These are phyloP conservation scores for Marchantia polymorpha DNA, from an alignment of 225 moss, liverwort and hornwort genomes.

Conservation along the genomic window DNA sequence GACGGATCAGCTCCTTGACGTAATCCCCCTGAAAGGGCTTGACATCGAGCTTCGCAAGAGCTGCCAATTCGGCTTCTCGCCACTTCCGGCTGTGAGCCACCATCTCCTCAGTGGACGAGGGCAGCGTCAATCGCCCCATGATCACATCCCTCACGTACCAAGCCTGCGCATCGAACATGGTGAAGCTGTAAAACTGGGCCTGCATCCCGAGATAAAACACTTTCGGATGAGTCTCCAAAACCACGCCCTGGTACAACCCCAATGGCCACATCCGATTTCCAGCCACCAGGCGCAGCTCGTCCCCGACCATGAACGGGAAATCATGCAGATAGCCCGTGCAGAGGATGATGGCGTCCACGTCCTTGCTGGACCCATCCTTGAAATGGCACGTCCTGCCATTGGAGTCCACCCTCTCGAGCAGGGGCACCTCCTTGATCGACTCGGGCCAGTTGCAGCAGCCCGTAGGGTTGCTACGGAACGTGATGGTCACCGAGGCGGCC, in stretches of 20 bases:
- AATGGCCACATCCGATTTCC: conserved; percentile 4
- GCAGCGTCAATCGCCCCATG: conserved; percentile 8
- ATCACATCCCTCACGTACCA: conserved; percentile 22
- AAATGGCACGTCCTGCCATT: conserved; percentile 18
- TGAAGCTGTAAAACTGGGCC: conserved; percentile 17
- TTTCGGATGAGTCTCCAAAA: conserved; percentile 1
- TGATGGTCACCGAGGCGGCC: conserved; percentile 8
- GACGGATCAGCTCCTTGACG: conserved; percentile 8
- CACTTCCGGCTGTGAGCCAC: conserved; percentile 11
- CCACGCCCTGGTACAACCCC: conserved; percentile 21
- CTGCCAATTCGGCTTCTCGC: neutral
- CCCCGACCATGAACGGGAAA: conserved; percentile 1
- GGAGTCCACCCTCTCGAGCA: conserved; percentile 5
- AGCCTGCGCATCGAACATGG: conserved; percentile 15
- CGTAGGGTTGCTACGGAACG: neutral
- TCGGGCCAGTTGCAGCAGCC: conserved; percentile 13
- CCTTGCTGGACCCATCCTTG: conserved; percentile 13
- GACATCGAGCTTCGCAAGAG: neutral
- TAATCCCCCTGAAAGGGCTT: conserved; percentile 5
- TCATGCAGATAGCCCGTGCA: conserved; percentile 19
- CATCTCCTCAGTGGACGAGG: conserved; percentile 8
- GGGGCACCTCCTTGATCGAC: conserved; percentile 9
- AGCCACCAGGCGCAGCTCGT: conserved; percentile 4
- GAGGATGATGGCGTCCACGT: conserved; percentile 16
- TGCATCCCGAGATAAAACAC: conserved; percentile 18